Percentiles rank a stretch among this genome's conserved stretches.
Evolutionary conservation across 78 protist species (phyloP).

Genomic region (Guillardia theta): DNA sequence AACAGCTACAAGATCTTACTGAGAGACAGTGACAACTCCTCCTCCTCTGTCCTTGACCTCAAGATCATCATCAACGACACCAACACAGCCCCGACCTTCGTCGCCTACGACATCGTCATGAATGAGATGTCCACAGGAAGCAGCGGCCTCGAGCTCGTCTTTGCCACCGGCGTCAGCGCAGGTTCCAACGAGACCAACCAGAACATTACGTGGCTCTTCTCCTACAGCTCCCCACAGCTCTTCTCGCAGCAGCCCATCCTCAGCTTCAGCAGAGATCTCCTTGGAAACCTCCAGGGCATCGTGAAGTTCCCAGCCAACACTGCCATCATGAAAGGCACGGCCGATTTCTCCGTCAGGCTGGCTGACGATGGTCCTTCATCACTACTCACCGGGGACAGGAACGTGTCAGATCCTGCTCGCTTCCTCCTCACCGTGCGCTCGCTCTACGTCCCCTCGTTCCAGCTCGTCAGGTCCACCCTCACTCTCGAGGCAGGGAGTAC

Average conservation of each 20-base stretch:
- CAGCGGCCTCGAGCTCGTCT: neutral
- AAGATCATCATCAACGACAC: neutral
- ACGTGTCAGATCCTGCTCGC: too few species aligned
- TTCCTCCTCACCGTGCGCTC: too few species aligned
- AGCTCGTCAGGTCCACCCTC: too few species aligned
- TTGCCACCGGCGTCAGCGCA: neutral
- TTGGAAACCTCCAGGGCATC: neutral
- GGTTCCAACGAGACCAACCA: neutral
- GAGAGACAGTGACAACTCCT: neutral
- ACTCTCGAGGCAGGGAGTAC: too few species aligned
- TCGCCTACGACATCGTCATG: neutral
- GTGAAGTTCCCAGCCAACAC: neutral
- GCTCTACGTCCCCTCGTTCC: too few species aligned
- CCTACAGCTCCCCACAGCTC: too few species aligned
- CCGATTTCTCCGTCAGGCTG: neutral
- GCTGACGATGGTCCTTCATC: neutral
- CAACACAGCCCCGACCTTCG: neutral
- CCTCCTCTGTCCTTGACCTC: neutral
- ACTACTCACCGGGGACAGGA: neutral
- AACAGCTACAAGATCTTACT: neutral
- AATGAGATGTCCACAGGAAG: neutral
- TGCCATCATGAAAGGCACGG: neutral
- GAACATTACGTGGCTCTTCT: neutral
- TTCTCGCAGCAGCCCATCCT: neutral
- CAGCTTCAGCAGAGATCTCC: neutral